Evolutionary conservation across 768 basidiomycete genomes (phyloP), one percentile per base, ranked within the genome.

Genomic region (Hortiboletus campestris): DNA sequence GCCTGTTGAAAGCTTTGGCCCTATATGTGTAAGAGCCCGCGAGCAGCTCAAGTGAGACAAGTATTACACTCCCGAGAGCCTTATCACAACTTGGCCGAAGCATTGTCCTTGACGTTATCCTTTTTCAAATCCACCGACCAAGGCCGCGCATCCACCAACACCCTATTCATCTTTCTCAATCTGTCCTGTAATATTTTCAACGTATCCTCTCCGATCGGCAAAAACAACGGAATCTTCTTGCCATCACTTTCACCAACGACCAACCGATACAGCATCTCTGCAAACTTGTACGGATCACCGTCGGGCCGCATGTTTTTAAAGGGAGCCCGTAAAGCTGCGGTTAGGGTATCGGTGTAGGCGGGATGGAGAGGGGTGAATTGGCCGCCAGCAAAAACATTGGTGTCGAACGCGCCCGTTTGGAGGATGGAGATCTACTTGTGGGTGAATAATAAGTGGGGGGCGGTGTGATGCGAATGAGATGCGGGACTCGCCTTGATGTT

Each of bases 221-320:
- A 31, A 19, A 41, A 43, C 11, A 58, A 4, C 0, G 63, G 47
- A 1, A 62, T 47, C 17, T 52, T 55, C 10, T 49, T 38, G 13
- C 49, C 58, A 1, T 56, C 31, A 1, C 22, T 36, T 0, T 31
- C 35, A 12, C 28, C 8, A 32, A 32, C 19, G 38, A 52, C 55
- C 22, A 64, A 14, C 8, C 22, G 49, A 11, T 46, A 19, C 0
- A 61, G 40, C n/a, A 20, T 19, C 7, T 58, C 54, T 28, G 52
- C 60, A 39, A 61, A 61, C 19, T 61, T 64, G 46, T 38, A 29
- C 6, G 54, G 60, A 41, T 65, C 61, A 11, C 58, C 61, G 4
- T 34, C 49, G 10, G 43, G 55, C 4, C 42, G 14, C 34, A 46
- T 40, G 2, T 31, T 32, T 6, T 32, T 9, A 36, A 41, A 28